Evolutionary conservation across 306 rosid genomes (phyloP).

Genomic region (Cucurbita argyrosperma): DNA sequence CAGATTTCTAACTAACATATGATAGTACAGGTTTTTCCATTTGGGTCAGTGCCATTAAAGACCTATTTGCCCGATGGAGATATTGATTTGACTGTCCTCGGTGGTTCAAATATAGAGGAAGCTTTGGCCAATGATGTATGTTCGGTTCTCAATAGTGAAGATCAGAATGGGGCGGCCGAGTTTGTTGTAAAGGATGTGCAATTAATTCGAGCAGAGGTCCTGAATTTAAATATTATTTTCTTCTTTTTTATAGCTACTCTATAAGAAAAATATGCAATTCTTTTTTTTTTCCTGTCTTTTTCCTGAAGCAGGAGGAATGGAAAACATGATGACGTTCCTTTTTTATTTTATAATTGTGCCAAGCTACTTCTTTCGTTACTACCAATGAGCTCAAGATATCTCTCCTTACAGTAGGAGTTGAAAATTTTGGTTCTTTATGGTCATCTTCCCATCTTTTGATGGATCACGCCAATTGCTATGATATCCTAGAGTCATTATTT

Average conservation of each 20-base stretch:
- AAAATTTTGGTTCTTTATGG: neutral
- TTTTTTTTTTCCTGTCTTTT: neutral
- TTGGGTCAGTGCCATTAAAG: slow-evolving; percentile 85
- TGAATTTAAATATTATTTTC: slow-evolving; percentile 2
- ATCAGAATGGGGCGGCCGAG: slow-evolving; percentile 48
- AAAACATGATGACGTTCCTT: too few species aligned
- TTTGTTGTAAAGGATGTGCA: slow-evolving; percentile 80
- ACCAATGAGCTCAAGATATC: neutral
- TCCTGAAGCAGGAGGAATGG: too few species aligned
- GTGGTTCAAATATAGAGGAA: slow-evolving; percentile 44
- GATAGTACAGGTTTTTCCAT: slow-evolving; percentile 54
- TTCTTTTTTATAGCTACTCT: neutral
- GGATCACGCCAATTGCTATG: neutral
- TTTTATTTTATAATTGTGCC: neutral
- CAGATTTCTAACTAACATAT: neutral
- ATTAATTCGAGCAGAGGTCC: slow-evolving; percentile 84
- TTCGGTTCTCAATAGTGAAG: slow-evolving; percentile 48
- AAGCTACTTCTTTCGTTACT: neutral
- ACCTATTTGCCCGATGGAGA: slow-evolving; percentile 92
- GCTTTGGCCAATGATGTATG: slow-evolving; percentile 42
- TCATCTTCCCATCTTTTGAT: neutral
- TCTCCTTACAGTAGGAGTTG: neutral
- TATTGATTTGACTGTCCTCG: slow-evolving; percentile 67
- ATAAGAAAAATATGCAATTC: neutral
- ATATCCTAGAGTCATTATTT: neutral